These are phyloP conservation scores for Cyclotella distinguenda DNA, from an alignment of 108 stramenopile genomes.

Conservation along the genomic window DNA sequence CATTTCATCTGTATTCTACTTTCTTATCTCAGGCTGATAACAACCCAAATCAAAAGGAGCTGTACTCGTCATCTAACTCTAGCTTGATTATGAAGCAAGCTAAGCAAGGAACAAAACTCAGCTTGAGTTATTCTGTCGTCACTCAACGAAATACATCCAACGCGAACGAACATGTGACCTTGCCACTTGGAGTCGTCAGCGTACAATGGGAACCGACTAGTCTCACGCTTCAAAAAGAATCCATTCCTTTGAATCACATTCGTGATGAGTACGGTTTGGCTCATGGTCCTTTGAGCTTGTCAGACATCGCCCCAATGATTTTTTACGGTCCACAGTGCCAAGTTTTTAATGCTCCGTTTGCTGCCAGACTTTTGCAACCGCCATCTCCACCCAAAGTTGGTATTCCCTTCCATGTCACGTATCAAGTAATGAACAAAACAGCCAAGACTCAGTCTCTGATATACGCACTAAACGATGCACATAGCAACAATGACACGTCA, in stretches of 20 bases:
- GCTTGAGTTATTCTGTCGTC: slow-evolving; percentile 49
- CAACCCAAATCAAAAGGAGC: slow-evolving; percentile 12
- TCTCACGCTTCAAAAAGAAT: slow-evolving; percentile 38
- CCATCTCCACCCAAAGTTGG: slow-evolving; percentile 58
- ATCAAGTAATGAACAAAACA: slow-evolving; percentile 64
- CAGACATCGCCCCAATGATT: slow-evolving; percentile 35
- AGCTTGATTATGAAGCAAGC: slow-evolving; percentile 7
- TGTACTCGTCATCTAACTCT: slow-evolving; percentile 23
- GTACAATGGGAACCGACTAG: slow-evolving; percentile 66
- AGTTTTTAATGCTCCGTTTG: slow-evolving; percentile 69
- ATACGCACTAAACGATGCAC: slow-evolving; percentile 40
- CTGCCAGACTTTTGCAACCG: slow-evolving; percentile 41
- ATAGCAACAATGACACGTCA: slow-evolving; percentile 5
- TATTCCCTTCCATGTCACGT: slow-evolving; percentile 64
- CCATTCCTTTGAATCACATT: slow-evolving; percentile 1
- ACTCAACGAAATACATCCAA: slow-evolving; percentile 29
- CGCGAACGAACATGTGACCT: slow-evolving; percentile 25
- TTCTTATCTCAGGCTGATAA: slow-evolving; percentile 10
- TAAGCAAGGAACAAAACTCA: slow-evolving; percentile 52
- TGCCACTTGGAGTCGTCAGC: slow-evolving; percentile 57
- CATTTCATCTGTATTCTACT: not conserved
- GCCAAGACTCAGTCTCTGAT: slow-evolving; percentile 56
- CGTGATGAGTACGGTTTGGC: slow-evolving; percentile 33
- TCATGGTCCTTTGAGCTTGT: slow-evolving; percentile 69
- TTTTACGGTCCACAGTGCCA: slow-evolving; percentile 70